Evolutionary conservation across 2,329 filamentous ascomycete species (phyloP).

Genomic region (Colletotrichum chrysophilum): DNA sequence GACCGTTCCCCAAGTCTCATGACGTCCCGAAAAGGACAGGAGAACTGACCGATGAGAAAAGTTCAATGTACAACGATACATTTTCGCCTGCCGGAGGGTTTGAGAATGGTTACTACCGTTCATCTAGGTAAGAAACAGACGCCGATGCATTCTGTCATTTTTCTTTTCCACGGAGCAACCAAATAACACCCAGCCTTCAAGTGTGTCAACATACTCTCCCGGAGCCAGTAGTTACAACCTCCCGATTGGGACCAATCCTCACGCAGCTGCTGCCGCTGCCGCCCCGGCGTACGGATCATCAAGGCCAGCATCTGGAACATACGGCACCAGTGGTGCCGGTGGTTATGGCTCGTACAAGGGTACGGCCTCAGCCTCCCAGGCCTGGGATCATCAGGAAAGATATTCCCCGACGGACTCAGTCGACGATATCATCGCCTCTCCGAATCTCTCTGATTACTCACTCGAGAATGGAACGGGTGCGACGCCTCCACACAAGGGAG

Average conservation of each 20-base stretch:
- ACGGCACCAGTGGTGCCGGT: conserved; percentile 31
- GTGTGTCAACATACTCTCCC: conserved; percentile 45
- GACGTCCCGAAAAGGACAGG: not conserved
- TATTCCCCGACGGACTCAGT: conserved; percentile 64
- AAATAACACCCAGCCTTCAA: conserved; percentile 42
- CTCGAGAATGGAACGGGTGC: conserved; percentile 55
- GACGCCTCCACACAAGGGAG: conserved; percentile 43
- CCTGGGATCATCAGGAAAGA: conserved; percentile 54
- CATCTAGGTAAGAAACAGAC: conserved; percentile 40
- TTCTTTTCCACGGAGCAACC: conserved; percentile 9
- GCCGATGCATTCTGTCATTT: not conserved
- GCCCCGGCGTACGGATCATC: conserved; percentile 44
- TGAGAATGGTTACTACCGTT: conserved; percentile 40
- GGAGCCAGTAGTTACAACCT: conserved; percentile 34
- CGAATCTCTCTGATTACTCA: conserved; percentile 65
- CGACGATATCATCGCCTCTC: conserved; percentile 63
- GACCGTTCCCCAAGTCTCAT: conserved; percentile 24
- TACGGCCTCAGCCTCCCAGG: conserved; percentile 43
- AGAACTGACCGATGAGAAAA: conserved; percentile 27
- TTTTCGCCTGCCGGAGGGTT: conserved; percentile 35
- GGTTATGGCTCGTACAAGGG: conserved; percentile 44
- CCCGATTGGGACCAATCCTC: conserved; percentile 37
- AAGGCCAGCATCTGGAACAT: conserved; percentile 45
- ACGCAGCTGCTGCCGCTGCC: conserved; percentile 40
- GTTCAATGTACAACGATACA: conserved; percentile 37